Percentiles rank a stretch among this genome's conserved stretches.
Conservation (phyloP, 495 filamentous ascomycete genomes). For the Chaetomium tenue region DNA sequence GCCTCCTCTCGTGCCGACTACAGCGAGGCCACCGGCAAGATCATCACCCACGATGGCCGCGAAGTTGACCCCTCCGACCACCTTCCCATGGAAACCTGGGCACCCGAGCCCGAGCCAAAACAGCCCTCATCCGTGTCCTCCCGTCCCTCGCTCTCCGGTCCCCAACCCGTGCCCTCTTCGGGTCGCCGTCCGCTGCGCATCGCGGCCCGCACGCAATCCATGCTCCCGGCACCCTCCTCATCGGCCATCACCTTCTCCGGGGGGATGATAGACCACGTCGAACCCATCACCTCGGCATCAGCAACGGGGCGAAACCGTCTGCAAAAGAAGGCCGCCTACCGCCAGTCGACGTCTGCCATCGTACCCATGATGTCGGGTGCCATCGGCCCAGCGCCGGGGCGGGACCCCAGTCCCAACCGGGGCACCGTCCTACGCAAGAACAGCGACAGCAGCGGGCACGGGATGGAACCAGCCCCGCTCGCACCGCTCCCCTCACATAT, state of each 20-base stretch:
- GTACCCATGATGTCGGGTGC: slow-evolving; percentile 38
- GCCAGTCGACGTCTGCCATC: slow-evolving; percentile 42
- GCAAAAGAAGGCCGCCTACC: slow-evolving; percentile 55
- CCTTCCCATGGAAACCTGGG: slow-evolving; percentile 86
- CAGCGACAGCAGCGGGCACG: slow-evolving; percentile 28
- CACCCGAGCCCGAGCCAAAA: slow-evolving; percentile 86
- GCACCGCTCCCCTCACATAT: slow-evolving; percentile 28
- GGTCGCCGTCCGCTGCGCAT: slow-evolving; percentile 35
- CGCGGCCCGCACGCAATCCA: slow-evolving; percentile 31
- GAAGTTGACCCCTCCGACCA: slow-evolving; percentile 93
- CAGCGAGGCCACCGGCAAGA: slow-evolving; percentile 54
- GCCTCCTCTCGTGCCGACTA: slow-evolving; percentile 35
- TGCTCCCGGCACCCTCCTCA: slow-evolving; percentile 16
- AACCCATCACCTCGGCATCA: slow-evolving; percentile 27
- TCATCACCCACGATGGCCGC: slow-evolving; percentile 79
- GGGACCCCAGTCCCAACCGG: neutral
- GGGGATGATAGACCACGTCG: slow-evolving; percentile 20
- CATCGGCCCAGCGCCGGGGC: slow-evolving; percentile 25
- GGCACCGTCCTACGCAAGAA: neutral
- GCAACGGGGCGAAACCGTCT: slow-evolving; percentile 54
- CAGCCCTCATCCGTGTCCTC: slow-evolving; percentile 51
- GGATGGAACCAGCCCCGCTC: neutral
- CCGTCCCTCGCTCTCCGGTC: slow-evolving; percentile 46
- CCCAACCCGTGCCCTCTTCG: slow-evolving; percentile 46
- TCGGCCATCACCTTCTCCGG: slow-evolving; percentile 16